Percentiles rank a stretch among this genome's conserved stretches.
These are phyloP conservation scores for Talaromyces proteolyticus DNA, from an alignment of 495 filamentous ascomycete genomes.

Conservation along the genomic window DNA sequence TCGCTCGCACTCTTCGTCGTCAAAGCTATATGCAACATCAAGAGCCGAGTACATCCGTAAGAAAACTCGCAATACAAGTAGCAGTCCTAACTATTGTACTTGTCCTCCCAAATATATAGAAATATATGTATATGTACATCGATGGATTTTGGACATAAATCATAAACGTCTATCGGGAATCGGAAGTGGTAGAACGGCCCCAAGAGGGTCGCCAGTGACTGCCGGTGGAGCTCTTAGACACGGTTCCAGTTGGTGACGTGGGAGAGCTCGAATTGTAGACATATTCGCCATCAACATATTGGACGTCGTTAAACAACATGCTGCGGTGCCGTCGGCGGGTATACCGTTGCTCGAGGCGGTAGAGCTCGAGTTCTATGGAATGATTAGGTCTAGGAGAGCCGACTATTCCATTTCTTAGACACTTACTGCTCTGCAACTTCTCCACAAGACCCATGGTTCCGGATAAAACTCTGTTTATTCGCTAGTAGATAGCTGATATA, in stretches of 20 bases:
- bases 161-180: constrained; percentile 7
- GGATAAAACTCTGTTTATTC: neutral
- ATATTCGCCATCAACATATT: constrained; percentile 92
- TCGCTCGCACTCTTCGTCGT: no score
- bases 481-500: neutral
- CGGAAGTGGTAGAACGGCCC: constrained; percentile 11
- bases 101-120: neutral
- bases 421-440: neutral
- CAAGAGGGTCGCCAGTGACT: constrained; percentile 31
- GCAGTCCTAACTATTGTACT: neutral
- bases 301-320: constrained; percentile 77
- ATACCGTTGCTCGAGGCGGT: constrained; percentile 89
- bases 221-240: constrained; percentile 38
- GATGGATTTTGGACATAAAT: neutral
- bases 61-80: no score
- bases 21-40: no score
- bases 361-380: constrained; percentile 69
- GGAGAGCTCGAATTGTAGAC: constrained; percentile 44
- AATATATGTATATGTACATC: neutral
- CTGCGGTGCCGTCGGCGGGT: constrained; percentile 79
- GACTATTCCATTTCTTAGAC: no score
- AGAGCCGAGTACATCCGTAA: no score
- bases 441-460: neutral
- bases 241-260: constrained; percentile 30
- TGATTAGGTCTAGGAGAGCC: neutral